phyloP scores from a whole-genome alignment of 2,329 filamentous ascomycete genomes.

The Calycina marina region DNA sequence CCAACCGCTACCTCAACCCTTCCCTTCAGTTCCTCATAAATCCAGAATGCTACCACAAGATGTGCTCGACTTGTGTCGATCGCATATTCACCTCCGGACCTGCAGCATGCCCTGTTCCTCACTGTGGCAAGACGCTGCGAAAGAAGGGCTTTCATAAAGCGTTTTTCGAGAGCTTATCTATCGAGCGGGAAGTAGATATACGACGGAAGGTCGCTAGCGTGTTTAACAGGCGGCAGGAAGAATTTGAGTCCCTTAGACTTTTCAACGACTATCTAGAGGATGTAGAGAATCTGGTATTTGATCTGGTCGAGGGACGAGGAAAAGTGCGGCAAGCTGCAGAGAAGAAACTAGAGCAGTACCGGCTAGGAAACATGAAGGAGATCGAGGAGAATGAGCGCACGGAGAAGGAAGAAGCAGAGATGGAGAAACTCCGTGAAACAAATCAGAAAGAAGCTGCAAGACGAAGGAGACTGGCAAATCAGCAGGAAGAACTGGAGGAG shows the following conservation, averaged over 20 bases:
- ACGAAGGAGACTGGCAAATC: constrained; percentile 45
- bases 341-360: constrained; percentile 48
- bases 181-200: constrained; percentile 91
- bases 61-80: constrained; percentile 93
- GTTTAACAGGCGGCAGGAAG: constrained; percentile 80
- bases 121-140: constrained; percentile 74
- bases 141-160: constrained; percentile 73
- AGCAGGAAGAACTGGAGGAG: constrained; percentile 57
- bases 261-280: constrained; percentile 94
- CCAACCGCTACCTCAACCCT: constrained; percentile 84
- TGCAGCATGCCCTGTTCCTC: constrained; percentile 80
- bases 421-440: constrained; percentile 37
- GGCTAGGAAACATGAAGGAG: constrained; percentile 54
- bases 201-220: constrained; percentile 62
- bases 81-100: constrained; percentile 87
- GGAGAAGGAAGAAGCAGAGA: constrained; percentile 40
- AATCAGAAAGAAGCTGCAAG: constrained; percentile 53
- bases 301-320: constrained; percentile 59
- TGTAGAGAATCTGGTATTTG: constrained; percentile 80
- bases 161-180: constrained; percentile 75
- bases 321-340: constrained; percentile 36
- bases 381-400: constrained; percentile 46
- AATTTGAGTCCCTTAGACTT: constrained; percentile 70
- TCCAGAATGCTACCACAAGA: constrained; percentile 96
- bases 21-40: constrained; percentile 94